Evolutionary conservation across 129 eudicot species (phyloP).

Genomic region (Centella asiatica): DNA sequence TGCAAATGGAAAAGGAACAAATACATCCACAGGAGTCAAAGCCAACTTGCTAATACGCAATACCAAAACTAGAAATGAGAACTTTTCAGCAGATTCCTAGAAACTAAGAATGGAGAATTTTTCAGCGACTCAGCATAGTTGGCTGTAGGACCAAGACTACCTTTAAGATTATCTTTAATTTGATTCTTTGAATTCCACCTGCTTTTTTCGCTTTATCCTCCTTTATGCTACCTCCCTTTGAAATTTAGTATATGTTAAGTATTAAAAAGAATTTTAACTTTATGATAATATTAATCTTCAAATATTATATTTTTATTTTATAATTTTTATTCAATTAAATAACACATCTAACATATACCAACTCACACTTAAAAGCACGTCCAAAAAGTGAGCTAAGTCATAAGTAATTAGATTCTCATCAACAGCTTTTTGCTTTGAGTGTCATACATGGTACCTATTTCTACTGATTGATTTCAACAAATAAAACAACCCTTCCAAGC

Average conservation of each 20-base stretch:
- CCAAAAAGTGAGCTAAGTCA: too few relatives aligned
- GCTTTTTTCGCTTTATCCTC: slow-evolving; percentile 29
- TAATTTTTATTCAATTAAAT: too few relatives aligned
- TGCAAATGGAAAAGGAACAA: slow-evolving; percentile 13
- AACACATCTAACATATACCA: too few relatives aligned
- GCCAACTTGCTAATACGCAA: slow-evolving; percentile 19
- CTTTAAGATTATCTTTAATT: slow-evolving; percentile 14
- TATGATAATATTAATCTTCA: too few relatives aligned
- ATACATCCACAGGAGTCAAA: slow-evolving; percentile 28
- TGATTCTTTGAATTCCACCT: slow-evolving; percentile 27
- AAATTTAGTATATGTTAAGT: too few relatives aligned
- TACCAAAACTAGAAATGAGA: slow-evolving; percentile 12
- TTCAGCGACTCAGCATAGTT: slow-evolving; percentile 1
- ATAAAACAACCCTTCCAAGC: slow-evolving; percentile 9
- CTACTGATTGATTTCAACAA: slow-evolving; percentile 15
- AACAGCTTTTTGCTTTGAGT: slow-evolving; percentile 16
- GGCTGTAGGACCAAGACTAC: slow-evolving; percentile 18
- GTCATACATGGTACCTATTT: slow-evolving; percentile 22
- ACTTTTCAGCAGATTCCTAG: slow-evolving; percentile 26
- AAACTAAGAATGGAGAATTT: slow-evolving; percentile 19
- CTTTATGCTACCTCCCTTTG: slow-evolving; percentile 23
- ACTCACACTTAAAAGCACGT: too few relatives aligned
- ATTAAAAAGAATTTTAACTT: too few relatives aligned
- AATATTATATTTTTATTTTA: too few relatives aligned
- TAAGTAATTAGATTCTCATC: slow-evolving; percentile 16